Evolutionary conservation across 2,329 filamentous ascomycete genomes (phyloP).

Genomic region (Paradendryphiella salina): DNA sequence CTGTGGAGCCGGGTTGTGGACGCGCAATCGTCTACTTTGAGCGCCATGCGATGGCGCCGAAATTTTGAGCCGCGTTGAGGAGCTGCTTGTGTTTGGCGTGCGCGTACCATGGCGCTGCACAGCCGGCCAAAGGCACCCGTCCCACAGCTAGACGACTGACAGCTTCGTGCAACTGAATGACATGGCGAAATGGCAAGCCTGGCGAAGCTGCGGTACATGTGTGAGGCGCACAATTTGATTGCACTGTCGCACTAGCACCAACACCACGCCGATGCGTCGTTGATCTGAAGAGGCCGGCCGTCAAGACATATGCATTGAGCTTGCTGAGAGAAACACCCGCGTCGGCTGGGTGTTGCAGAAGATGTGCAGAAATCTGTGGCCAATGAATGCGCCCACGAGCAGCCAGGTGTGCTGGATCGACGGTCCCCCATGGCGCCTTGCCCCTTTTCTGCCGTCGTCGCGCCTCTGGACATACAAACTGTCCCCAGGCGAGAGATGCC

Average conservation of each 20-base stretch:
- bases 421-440: constrained; percentile 14
- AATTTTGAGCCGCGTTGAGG: constrained; percentile 10
- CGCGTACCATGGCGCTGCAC: constrained; percentile 9
- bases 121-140: constrained; percentile 7
- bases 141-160: constrained; percentile 5
- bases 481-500: not conserved
- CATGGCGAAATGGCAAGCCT: not conserved
- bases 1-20: constrained; percentile 30
- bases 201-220: constrained; percentile 10
- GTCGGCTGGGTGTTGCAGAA: not conserved
- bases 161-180: not conserved
- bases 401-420: constrained; percentile 4
- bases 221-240: constrained; percentile 19
- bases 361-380: constrained; percentile 11
- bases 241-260: constrained; percentile 25
- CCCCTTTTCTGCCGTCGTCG: constrained; percentile 32
- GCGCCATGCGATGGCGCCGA: constrained; percentile 4
- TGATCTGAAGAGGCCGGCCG: constrained; percentile 15
- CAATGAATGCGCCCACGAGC: constrained; percentile 32
- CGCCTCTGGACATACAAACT: constrained; percentile 4
- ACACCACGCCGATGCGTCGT: constrained; percentile 21
- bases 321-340: not conserved
- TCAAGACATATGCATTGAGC: not conserved
- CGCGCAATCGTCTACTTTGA: constrained; percentile 36
- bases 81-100: constrained; percentile 4